Evolutionary conservation across 805 yeast genomes (phyloP).

Genomic region (Isabelozyma gotoi): DNA sequence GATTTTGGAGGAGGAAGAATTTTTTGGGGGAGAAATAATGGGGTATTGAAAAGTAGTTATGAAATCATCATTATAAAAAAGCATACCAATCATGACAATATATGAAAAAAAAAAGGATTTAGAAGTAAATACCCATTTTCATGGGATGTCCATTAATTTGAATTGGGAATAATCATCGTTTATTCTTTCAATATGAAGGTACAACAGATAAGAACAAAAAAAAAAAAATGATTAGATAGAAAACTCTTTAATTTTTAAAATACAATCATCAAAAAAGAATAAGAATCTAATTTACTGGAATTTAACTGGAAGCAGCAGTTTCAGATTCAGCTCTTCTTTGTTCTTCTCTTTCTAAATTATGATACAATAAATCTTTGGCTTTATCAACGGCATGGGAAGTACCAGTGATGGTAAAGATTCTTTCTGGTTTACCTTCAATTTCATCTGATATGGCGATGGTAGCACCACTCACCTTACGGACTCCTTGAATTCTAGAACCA

Average conservation of each 20-base stretch:
- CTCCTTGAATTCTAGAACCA: constrained; percentile 84
- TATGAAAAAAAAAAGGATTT: not conserved
- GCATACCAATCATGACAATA: not conserved
- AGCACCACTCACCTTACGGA: constrained; percentile 76
- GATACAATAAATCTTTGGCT: constrained; percentile 57
- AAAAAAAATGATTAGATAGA: not conserved
- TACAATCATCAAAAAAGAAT: not conserved
- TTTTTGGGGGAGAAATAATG: too few species aligned
- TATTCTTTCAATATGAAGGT: not conserved
- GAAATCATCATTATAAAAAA: not conserved
- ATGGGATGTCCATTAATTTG: not conserved
- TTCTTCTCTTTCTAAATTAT: constrained; percentile 58
- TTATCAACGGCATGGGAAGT: constrained; percentile 52
- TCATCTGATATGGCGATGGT: constrained; percentile 74
- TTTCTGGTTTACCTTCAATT: constrained; percentile 58
- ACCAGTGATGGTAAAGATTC: constrained; percentile 74
- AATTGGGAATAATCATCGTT: not conserved
- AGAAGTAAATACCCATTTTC: not conserved
- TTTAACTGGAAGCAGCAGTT: not conserved
- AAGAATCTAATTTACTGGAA: not conserved
- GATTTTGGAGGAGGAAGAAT: not conserved
- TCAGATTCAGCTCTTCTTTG: constrained; percentile 36
- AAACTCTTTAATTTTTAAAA: not conserved
- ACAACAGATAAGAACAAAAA: not conserved
- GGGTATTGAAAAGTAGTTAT: not conserved